A percentile compares a stretch with the other conserved stretches of the same genome.
These are phyloP conservation scores for Pseudovirgaria hyperparasitica DNA, from an alignment of 2,329 filamentous ascomycete species.

Conservation along the genomic window DNA sequence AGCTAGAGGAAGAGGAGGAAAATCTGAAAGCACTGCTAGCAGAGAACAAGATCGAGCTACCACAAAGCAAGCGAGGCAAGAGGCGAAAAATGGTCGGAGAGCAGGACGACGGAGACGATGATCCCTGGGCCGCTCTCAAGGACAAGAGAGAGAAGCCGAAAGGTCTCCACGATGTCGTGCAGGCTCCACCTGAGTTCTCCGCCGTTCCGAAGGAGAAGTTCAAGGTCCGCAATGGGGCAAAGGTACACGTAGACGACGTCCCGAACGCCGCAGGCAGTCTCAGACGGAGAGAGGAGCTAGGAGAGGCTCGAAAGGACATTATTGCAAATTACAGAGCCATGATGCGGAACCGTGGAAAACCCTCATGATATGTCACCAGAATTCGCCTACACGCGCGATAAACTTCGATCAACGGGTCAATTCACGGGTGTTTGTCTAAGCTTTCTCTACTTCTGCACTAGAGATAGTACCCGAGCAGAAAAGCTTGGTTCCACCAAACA, in stretches of 20 bases:
- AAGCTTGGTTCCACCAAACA: too few species aligned
- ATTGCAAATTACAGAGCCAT: conserved; percentile 60
- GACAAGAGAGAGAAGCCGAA: conserved; percentile 42
- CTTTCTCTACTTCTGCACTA: too few species aligned
- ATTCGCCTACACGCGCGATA: too few species aligned
- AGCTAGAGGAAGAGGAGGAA: conserved; percentile 50
- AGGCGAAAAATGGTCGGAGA: conserved; percentile 38
- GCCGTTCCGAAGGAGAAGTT: conserved; percentile 50
- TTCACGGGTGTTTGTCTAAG: too few species aligned
- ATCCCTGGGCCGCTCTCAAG: conserved; percentile 68
- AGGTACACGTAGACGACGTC: conserved; percentile 54
- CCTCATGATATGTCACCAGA: too few species aligned
- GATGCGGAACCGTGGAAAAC: conserved; percentile 41
- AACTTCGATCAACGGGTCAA: too few species aligned
- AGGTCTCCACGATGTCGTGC: conserved; percentile 46
- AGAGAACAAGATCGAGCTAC: conserved; percentile 50
- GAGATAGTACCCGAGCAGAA: too few species aligned
- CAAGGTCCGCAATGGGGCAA: conserved; percentile 50
- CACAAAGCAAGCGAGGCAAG: conserved; percentile 37
- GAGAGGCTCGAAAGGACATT: conserved; percentile 55
- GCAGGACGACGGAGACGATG: conserved; percentile 46
- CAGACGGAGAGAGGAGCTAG: conserved; percentile 58
- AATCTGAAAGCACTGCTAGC: conserved; percentile 50
- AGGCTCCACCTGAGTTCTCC: conserved; percentile 63
- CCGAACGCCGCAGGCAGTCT: conserved; percentile 59